phyloP scores from a whole-genome alignment of 176 grass and related monocot species.

The Poa pratensis region DNA sequence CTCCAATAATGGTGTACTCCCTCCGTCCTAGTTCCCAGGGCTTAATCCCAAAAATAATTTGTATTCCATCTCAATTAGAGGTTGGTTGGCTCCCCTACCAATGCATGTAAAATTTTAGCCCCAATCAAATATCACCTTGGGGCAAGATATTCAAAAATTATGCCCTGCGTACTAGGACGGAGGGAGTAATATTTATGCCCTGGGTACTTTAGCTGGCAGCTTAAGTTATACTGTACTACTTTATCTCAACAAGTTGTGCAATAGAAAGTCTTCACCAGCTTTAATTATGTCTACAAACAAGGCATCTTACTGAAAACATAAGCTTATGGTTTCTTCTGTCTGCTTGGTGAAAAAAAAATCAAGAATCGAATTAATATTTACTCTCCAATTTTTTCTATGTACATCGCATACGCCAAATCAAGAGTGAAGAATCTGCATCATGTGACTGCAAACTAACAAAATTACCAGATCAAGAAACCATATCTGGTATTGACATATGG shows the following conservation, averaged over 20 bases:
- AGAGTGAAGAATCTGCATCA: neutral
- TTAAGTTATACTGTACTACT: neutral
- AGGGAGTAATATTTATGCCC: slow-evolving; percentile 26
- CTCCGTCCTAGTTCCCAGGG: too few species aligned
- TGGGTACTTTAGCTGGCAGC: slow-evolving; percentile 6
- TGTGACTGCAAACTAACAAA: neutral
- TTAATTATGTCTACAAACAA: slow-evolving; percentile 2
- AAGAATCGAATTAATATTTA: slow-evolving; percentile 2
- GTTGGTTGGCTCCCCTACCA: too few species aligned
- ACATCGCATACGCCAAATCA: neutral
- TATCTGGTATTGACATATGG: slow-evolving; percentile 12
- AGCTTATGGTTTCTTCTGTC: neutral
- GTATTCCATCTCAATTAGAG: too few species aligned
- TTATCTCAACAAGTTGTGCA: slow-evolving; percentile 24
- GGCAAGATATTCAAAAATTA: too few species aligned
- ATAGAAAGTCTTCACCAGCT: neutral
- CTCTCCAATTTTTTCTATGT: neutral
- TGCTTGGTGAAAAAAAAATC: neutral
- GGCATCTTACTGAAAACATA: neutral
- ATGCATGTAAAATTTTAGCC: too few species aligned
- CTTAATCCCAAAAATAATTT: too few species aligned
- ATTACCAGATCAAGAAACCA: slow-evolving; percentile 7
- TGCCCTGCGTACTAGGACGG: too few species aligned
- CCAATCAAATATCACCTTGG: too few species aligned
- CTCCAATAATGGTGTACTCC: too few species aligned